These are phyloP conservation scores for Pleurotus platypus DNA, from an alignment of 768 basidiomycete species.

Conservation along the genomic window DNA sequence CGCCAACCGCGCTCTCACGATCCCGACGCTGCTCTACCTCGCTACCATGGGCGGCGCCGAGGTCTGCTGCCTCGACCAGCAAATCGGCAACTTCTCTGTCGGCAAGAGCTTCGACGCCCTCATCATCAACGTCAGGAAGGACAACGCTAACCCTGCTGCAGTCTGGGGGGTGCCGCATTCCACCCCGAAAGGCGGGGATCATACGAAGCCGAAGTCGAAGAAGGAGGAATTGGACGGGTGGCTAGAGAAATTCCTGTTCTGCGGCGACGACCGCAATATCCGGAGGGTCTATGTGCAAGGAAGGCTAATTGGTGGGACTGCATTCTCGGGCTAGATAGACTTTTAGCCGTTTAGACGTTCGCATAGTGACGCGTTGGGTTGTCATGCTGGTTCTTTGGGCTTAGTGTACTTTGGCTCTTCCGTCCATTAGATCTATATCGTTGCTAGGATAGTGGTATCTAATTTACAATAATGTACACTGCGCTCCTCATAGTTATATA, in stretches of 20 bases:
- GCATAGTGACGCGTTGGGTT: too few relatives aligned
- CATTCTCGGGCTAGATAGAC: slow-evolving; percentile 17
- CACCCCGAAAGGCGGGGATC: slow-evolving; percentile 6
- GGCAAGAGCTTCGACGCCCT: slow-evolving; percentile 94
- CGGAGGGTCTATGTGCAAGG: slow-evolving; percentile 83
- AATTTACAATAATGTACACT: neutral
- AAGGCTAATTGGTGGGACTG: slow-evolving; percentile 66
- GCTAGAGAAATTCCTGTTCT: slow-evolving; percentile 84
- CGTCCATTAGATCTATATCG: too few relatives aligned
- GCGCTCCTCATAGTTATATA: neutral
- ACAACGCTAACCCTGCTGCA: slow-evolving; percentile 46
- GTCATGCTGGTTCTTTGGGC: too few relatives aligned
- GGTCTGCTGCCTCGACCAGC: slow-evolving; percentile 67
- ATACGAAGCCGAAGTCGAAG: slow-evolving; percentile 17
- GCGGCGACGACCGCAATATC: slow-evolving; percentile 86
- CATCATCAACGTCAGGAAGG: slow-evolving; percentile 54
- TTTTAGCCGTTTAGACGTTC: neutral
- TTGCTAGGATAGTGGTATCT: neutral
- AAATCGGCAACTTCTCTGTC: slow-evolving; percentile 69
- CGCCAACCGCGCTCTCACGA: slow-evolving; percentile 58
- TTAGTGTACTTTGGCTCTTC: neutral
- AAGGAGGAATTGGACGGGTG: slow-evolving; percentile 44
- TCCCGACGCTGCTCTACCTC: slow-evolving; percentile 79
- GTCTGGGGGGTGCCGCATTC: slow-evolving; percentile 49
- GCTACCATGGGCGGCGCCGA: slow-evolving; percentile 91